Evolutionary conservation across 2,329 filamentous ascomycete species (phyloP).

Genomic region (Penicillium nordicum): DNA sequence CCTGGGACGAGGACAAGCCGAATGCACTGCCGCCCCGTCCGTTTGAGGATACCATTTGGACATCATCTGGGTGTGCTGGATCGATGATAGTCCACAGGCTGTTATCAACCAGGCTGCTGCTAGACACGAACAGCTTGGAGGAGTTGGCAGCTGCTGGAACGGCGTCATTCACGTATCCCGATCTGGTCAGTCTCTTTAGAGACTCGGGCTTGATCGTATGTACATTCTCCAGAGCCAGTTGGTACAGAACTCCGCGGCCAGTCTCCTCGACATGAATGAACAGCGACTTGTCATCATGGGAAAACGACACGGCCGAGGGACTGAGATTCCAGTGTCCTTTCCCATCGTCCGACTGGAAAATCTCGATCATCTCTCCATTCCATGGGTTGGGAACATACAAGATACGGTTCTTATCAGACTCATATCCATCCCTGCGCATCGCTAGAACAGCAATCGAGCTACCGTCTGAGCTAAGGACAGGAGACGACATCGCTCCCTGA

Average conservation of each 20-base stretch:
- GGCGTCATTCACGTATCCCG: conserved; percentile 42
- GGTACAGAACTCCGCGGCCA: conserved; percentile 44
- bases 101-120: conserved; percentile 45
- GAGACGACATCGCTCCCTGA: conserved; percentile 45
- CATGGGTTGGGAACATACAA: conserved; percentile 43
- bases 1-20: conserved; percentile 41
- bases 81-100: conserved; percentile 44
- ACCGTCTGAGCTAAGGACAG: conserved; percentile 45
- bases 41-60: conserved; percentile 39
- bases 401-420: conserved; percentile 47
- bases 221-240: conserved; percentile 34
- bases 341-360: conserved; percentile 38
- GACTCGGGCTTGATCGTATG: conserved; percentile 27
- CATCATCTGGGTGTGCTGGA: conserved; percentile 28
- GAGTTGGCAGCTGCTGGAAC: conserved; percentile 35
- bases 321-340: conserved; percentile 43
- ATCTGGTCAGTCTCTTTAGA: conserved; percentile 39
- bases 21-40: conserved; percentile 37
- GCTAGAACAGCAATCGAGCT: conserved; percentile 43
- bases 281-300: conserved; percentile 41
- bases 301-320: conserved; percentile 41
- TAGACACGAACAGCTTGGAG: conserved; percentile 41
- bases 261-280: conserved; percentile 42
- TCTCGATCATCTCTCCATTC: conserved; percentile 39
- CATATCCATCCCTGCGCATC: conserved; percentile 46